Evolutionary conservation across 1,139 yeast genomes (phyloP), one percentile per base, ranked within the genome.

Genomic region (Pneumocystis wakefieldiae): DNA sequence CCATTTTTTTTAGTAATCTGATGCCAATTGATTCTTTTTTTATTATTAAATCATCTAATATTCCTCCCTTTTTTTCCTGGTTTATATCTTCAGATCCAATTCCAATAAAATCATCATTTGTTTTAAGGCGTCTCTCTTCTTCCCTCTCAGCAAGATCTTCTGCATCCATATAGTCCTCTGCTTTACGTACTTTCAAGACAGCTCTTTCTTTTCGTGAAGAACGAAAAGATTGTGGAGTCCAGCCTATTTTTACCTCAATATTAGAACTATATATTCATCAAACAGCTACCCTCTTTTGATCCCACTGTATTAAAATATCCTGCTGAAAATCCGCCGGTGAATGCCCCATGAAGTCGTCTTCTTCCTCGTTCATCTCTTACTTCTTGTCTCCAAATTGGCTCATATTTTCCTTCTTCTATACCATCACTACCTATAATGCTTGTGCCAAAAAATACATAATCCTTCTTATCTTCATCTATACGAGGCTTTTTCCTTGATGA

Each of bases 221-320:
- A 38, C 66, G 66, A 66, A 70, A 72, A 19, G 68, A 57, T 19
- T 68, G 66, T 6, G 76, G 76, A 2, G 70, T 66, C 74, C 75
- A 73, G 17, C 74, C 74, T 66, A 38, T 10, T n/a, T 14, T 15
- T 14, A n/a, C 12, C 35, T 39, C 17, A 62, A 39, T 29, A 61
- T 24, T 24, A 4, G 28, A 48, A 10, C 7, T 2, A 48, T 48
- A 24, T 3, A 14, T 38, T 14, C 10, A 24, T 15, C 10, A 39
- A 39, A 58, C 15, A 39, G 37, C 17, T 42, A 66, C 70, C 70
- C 62, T 73, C 75, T 59, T 72, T 71, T 4, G 75, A 72, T 7
- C 75, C 76, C 1, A 73, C 76, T 0, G 74, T 68, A 60, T 73
- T 72, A 67, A 67, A 71, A 61, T 72, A 73, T 2, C 76, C 76